Evolutionary conservation across 331 rosid species (phyloP), one percentile per base, ranked within the genome.

Genomic region (Ulmus americana): DNA sequence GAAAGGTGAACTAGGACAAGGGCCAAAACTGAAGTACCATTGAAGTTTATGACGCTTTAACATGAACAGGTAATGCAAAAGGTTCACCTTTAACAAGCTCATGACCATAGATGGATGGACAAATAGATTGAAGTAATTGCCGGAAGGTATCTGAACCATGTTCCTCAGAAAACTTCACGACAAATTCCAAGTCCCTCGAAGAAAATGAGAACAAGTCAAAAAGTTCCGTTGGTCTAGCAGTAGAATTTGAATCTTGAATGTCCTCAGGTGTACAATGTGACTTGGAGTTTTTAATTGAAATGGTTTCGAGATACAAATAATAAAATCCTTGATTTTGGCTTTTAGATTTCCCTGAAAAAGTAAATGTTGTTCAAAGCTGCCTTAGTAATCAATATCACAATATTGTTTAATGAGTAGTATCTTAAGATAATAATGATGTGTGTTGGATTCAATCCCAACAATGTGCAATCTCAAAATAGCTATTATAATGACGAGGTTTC

Each of bases 31-130:
- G 67, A 56, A 58, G 53, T 10, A 57, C 56, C 49, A 3, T 39
- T 44, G 39, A 61, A 68, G 35, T 57, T 45, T 43, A 18, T 22
- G 55, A 53, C 64, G 22, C 67, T 57, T 53, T 58, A 49, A 20
- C 44, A 22, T 45, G 60, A 16, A 57, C 35, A 66, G 48, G 11
- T 15, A 42, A 39, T 45, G 57, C 56, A 57, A 7, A 65, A 62
- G 40, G 67, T 28, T 67, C 77, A 94, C 98, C 97, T 85, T 94
- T 94, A 70, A 94, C 95, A 71, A 94, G 95, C 63, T 94, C 98
- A 50, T 94, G 97, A 14, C 98, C 98, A 44, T 82, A 89, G 74
- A 94, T 94, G 51, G 98, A 94, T 59, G 98, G 97, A 79, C 97
- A 94, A 66, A 94, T 76, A 57, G 98, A 87, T 51, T 94, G 97